Conservation (phyloP, 805 yeast genomes). For the Alloascoidea africana region DNA sequence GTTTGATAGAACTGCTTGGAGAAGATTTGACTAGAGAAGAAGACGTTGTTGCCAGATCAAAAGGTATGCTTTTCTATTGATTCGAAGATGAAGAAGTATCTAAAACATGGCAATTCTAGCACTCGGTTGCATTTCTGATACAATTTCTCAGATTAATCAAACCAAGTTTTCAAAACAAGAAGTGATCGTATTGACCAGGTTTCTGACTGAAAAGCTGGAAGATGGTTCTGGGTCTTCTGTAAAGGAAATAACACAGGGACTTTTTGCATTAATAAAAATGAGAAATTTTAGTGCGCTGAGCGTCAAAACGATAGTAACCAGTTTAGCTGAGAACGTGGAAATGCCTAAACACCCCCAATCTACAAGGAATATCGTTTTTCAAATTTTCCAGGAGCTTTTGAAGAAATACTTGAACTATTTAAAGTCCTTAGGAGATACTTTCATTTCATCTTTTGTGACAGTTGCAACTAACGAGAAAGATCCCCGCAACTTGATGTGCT, state of each 20-base stretch:
- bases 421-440: constrained; percentile 20
- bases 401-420: constrained; percentile 4
- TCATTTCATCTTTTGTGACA: constrained; percentile 43
- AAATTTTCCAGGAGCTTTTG: constrained; percentile 20
- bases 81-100: not conserved
- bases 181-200: constrained; percentile 22
- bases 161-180: constrained; percentile 23
- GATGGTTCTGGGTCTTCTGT: constrained; percentile 39
- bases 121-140: constrained; percentile 25
- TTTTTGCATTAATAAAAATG: constrained; percentile 36
- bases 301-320: constrained; percentile 15
- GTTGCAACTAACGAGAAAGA: constrained; percentile 85
- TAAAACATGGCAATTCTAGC: constrained; percentile 14
- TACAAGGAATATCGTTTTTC: constrained; percentile 40
- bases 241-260: constrained; percentile 35
- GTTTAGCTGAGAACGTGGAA: constrained; percentile 17
- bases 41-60: constrained; percentile 28
- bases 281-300: constrained; percentile 24
- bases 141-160: constrained; percentile 17
- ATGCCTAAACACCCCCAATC: constrained; percentile 15
- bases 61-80: constrained; percentile 12
- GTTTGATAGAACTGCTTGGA: constrained; percentile 44
- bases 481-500: constrained; percentile 68
- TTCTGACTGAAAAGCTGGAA: constrained; percentile 50
- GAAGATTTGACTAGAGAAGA: constrained; percentile 47